Evolutionary conservation across 768 basidiomycete genomes (phyloP), one percentile per base, ranked within the genome.

Genomic region (Leccinum imitatum): DNA sequence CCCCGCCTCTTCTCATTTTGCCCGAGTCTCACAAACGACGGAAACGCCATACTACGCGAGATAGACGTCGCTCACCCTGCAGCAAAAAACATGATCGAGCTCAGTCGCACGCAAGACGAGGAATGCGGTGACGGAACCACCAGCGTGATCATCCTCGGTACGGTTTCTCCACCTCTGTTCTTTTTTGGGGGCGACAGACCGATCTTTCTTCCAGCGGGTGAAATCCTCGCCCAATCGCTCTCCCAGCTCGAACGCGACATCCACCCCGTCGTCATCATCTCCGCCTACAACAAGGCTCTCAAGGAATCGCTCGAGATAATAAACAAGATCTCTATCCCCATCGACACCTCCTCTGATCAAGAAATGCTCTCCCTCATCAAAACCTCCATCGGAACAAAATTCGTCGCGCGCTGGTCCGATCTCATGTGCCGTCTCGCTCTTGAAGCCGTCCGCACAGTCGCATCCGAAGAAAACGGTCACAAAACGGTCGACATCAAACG

Each of bases 121-220:
- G 97, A 98, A 71, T 97, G 97, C 65, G 97, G 96, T 51, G 97
- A 98, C 75, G 97, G 96, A 59, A 99, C 97, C 23, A 99, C 96
- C 13, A 94, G 91, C 69, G 96, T 98, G 52, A 97, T 99, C 77
- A 97, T 98, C 69, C 83, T 98, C 15, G 95, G 95, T 95, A 69
- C 67, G 83, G 66, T 2, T 53, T 11, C 8, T 44, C n/a, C 51
- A 47, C 41, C n/a, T 4, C 4, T 3, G 11, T n/a, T 1, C 14
- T 2, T 52, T 25, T 30, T 2, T 3, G 15, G 1, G 31, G 37
- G 9, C 10, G 3, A 5, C 2, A 13, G 19, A 0, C 15, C 44
- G 56, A 3, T 61, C 25, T 0, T 31, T 3, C 6, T 2, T 17
- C 37, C 64, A 89, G 96, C 96, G 53, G 96, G 97, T 13, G 96